Conservation (phyloP, 495 filamentous ascomycete genomes). For the Clohesyomyces aquaticus region DNA sequence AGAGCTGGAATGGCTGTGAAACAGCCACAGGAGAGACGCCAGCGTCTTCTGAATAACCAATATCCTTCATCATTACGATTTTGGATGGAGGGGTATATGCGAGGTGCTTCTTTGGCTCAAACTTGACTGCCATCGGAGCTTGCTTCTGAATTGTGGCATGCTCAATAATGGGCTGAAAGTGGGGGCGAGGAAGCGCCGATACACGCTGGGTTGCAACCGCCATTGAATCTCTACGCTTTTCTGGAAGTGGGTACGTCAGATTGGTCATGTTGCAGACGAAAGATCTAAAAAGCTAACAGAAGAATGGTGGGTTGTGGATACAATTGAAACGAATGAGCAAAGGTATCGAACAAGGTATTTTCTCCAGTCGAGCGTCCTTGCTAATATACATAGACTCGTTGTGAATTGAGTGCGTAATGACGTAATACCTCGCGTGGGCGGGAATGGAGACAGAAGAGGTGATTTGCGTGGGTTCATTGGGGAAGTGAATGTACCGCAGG, state of each 20-base stretch:
- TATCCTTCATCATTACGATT: slow-evolving; percentile 63
- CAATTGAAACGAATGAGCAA: background rate
- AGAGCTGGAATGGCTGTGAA: slow-evolving; percentile 74
- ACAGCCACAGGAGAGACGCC: slow-evolving; percentile 70
- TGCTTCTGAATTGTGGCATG: slow-evolving; percentile 24
- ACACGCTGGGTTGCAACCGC: slow-evolving; percentile 28
- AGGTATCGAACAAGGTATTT: too few relatives aligned
- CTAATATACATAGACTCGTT: too few relatives aligned
- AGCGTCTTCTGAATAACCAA: slow-evolving; percentile 57
- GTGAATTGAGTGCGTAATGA: too few relatives aligned
- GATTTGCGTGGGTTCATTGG: too few relatives aligned
- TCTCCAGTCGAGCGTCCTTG: too few relatives aligned
- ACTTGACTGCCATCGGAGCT: slow-evolving; percentile 34
- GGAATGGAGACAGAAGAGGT: too few relatives aligned
- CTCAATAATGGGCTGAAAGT: slow-evolving; percentile 43
- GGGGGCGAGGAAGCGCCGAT: slow-evolving; percentile 26
- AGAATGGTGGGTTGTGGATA: background rate
- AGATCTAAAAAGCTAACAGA: background rate
- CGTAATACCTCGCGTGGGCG: too few relatives aligned
- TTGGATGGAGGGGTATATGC: slow-evolving; percentile 56
- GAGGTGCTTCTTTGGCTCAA: slow-evolving; percentile 61
- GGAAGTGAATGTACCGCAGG: background rate
- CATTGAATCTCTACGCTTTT: slow-evolving; percentile 25
- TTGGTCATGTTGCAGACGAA: background rate
- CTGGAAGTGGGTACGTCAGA: slow-evolving; percentile 8